Evolutionary conservation across 345 rosid species (phyloP).

Genomic region (Eucalyptus albens): DNA sequence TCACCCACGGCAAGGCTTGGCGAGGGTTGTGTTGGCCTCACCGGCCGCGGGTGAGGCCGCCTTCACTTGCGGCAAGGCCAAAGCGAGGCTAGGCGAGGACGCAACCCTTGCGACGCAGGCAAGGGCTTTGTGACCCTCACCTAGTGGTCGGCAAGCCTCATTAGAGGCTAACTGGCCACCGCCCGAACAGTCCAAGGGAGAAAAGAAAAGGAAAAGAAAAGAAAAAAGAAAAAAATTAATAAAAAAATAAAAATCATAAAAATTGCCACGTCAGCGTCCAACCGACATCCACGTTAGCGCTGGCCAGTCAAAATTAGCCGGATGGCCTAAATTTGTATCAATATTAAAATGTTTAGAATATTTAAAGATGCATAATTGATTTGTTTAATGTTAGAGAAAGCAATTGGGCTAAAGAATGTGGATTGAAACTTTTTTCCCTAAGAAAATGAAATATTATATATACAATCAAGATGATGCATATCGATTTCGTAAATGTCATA

Average conservation of each 20-base stretch:
- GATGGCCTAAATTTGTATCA: too few relatives aligned
- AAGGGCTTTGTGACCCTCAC: too few relatives aligned
- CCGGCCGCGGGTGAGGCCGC: fast-evolving
- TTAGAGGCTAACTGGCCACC: fast-evolving
- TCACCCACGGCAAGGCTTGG: fast-evolving
- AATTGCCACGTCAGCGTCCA: fast-evolving
- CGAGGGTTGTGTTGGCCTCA: too few relatives aligned
- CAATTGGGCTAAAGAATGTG: not conserved
- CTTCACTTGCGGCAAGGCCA: too few relatives aligned
- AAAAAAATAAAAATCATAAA: too few relatives aligned
- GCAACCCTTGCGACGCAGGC: fast-evolving
- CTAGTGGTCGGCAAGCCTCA: too few relatives aligned
- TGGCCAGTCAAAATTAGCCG: fast-evolving
- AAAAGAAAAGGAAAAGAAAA: too few relatives aligned
- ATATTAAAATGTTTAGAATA: too few relatives aligned
- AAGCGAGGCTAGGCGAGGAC: fast-evolving
- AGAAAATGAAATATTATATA: not conserved
- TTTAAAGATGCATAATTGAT: too few relatives aligned
- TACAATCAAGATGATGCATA: not conserved
- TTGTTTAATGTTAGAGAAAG: not conserved
- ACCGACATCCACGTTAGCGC: fast-evolving
- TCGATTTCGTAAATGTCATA: not conserved
- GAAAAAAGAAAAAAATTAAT: too few relatives aligned
- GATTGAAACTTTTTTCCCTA: not conserved
- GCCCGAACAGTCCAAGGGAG: too few relatives aligned